phyloP scores from a whole-genome alignment of 129 eudicot genomes.

The Lonicera japonica region DNA sequence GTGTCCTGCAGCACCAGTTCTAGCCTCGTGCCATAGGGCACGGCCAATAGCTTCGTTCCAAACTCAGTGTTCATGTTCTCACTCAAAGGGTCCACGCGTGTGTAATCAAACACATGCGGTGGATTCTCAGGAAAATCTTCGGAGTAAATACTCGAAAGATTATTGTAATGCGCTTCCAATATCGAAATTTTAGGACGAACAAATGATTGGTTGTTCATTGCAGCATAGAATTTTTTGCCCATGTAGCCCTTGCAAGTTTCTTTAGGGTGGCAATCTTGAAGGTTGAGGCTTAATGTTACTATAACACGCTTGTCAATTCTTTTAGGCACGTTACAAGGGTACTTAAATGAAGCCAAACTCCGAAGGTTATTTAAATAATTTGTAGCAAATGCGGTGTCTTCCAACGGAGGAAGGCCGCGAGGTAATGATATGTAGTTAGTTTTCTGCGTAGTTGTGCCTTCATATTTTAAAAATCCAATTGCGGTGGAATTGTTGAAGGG shows the following conservation, averaged over 20 bases:
- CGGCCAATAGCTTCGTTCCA: slow-evolving; percentile 41
- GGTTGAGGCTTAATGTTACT: slow-evolving; percentile 52
- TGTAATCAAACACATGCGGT: slow-evolving; percentile 45
- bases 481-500: slow-evolving; percentile 69
- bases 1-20: slow-evolving; percentile 68
- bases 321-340: slow-evolving; percentile 63
- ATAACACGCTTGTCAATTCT: slow-evolving; percentile 47
- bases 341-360: slow-evolving; percentile 34
- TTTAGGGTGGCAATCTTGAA: slow-evolving; percentile 58
- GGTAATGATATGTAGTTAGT: slow-evolving; percentile 26
- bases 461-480: slow-evolving; percentile 52
- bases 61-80: slow-evolving; percentile 54
- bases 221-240: slow-evolving; percentile 39
- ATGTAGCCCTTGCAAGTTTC: slow-evolving; percentile 49
- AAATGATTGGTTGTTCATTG: slow-evolving; percentile 75
- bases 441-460: slow-evolving; percentile 11
- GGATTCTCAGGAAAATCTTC: slow-evolving; percentile 48
- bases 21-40: slow-evolving; percentile 46
- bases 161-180: slow-evolving; percentile 41
- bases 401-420: slow-evolving; percentile 33
- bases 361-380: slow-evolving; percentile 25
- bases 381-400: slow-evolving; percentile 50
- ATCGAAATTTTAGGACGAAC: slow-evolving; percentile 45
- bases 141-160: slow-evolving; percentile 6
- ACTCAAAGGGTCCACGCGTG: slow-evolving; percentile 47